phyloP scores from a whole-genome alignment of 805 yeast species.

The Scheffersomyces spartinae region DNA sequence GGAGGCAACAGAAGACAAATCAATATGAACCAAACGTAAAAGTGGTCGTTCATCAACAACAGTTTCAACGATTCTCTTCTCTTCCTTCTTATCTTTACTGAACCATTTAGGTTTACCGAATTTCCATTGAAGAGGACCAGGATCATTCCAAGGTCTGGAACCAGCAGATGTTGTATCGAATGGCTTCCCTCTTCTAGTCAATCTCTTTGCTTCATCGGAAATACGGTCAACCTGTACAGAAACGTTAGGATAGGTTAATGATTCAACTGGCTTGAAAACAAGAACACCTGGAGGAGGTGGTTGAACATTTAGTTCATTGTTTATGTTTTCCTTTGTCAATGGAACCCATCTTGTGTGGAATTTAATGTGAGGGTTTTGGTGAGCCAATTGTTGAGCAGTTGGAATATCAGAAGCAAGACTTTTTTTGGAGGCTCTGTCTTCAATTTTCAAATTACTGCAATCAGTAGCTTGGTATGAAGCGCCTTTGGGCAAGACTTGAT shows the following conservation, averaged over 20 bases:
- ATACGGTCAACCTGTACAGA: conserved; percentile 62
- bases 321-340: conserved; percentile 35
- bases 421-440: conserved; percentile 9
- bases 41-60: conserved; percentile 47
- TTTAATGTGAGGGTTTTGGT: conserved; percentile 21
- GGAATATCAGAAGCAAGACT: conserved; percentile 4
- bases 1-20: conserved; percentile 66
- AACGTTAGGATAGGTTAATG: conserved; percentile 73
- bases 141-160: conserved; percentile 86
- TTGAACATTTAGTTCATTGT: conserved; percentile 42
- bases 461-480: conserved; percentile 13
- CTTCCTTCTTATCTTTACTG: no score
- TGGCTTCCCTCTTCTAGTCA: conserved; percentile 51
- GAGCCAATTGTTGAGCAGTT: conserved; percentile 12
- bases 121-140: conserved; percentile 45
- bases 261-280: conserved; percentile 73
- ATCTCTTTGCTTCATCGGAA: conserved; percentile 50
- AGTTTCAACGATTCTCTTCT: conserved; percentile 6
- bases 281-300: conserved; percentile 90
- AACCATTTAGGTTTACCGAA: no score
- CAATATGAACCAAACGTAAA: conserved; percentile 64
- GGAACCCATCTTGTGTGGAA: conserved; percentile 67
- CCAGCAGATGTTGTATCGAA: conserved; percentile 26
- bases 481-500: conserved; percentile 27
- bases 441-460: conserved; percentile 10